phyloP scores from a whole-genome alignment of 371 early-diverging fungal species.

The Mortierella sp. region DNA sequence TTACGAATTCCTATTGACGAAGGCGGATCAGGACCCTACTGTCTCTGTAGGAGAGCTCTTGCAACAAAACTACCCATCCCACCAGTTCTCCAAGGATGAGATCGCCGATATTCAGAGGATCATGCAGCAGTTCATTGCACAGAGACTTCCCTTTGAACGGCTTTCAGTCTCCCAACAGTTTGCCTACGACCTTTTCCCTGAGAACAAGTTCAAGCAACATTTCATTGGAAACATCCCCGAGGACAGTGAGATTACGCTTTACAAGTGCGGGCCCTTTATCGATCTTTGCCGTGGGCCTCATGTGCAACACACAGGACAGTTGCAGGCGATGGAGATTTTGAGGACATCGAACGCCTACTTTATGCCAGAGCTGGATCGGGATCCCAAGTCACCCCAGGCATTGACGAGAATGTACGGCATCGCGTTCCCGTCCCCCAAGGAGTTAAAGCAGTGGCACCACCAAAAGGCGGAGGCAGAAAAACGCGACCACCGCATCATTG shows the following conservation, averaged over 20 bases:
- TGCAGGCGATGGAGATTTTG: conserved; percentile 86
- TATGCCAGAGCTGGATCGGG: conserved; percentile 56
- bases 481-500: conserved; percentile 98
- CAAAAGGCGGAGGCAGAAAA: conserved; percentile 87
- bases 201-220: conserved; percentile 89
- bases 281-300: conserved; percentile 97
- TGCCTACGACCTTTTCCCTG: conserved; percentile 86
- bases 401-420: conserved; percentile 64
- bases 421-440: conserved; percentile 53
- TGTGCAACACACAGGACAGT: conserved; percentile 82
- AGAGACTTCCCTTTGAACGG: conserved; percentile 88
- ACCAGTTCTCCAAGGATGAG: conserved; percentile 54
- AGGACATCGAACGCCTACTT: conserved; percentile 93
- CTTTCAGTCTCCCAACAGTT: conserved; percentile 82
- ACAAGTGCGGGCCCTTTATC: conserved; percentile 90
- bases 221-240: conserved; percentile 81
- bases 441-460: conserved; percentile 61
- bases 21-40: conserved; percentile 34
- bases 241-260: conserved; percentile 88
- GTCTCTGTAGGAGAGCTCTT: conserved; percentile 29
- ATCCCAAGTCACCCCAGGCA: conserved; percentile 53
- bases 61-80: conserved; percentile 40
- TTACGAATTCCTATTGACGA: conserved; percentile 55
- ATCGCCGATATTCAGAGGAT: conserved; percentile 49
- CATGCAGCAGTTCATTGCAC: conserved; percentile 60